Base-by-base conservation (phyloP, 83 land plant genomes). In the Picea abies region DNA sequence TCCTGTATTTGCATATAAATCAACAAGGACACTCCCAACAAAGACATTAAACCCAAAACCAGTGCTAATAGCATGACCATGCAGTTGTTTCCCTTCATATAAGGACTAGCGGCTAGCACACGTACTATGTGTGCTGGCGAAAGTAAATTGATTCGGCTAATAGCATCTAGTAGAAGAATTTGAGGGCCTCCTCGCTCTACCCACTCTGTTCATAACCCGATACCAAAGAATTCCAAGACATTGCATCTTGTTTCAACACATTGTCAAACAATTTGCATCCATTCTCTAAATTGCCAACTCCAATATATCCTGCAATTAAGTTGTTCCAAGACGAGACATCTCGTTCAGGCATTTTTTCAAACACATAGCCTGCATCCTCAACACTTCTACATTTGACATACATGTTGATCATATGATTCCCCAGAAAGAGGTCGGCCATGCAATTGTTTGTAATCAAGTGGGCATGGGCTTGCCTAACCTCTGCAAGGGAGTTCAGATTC, bases 1-100 rank as follows among this genome's bases (percentile, higher is more conserved):
- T 83, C n/a, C 90, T 87, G 80, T 92, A 91, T 84, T 91, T 44
- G 83, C 81, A 71, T 91, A 90, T 85, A 89, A 84, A 37, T 87
- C 86, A 20, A 82, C 63, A 4, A 91, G 83, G 16, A 89, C 52
- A 64, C 85, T 88, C 1, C 69, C 70, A 56, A 92, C 91, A 72
- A 84, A 80, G 26, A 86, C 85, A 77, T 79, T 76, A 14, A 80
- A 67, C 39, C 76, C 89, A 37, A n/a, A 63, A 22, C 76, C 62
- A 61, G 66, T 60, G 68, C 84, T 88, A 11, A 82, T 2, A 52
- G 79, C 78, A 63, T 80, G 81, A 2, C 83, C 88, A 83, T 90
- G 92, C 16, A 88, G 26, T 63, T 62, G 79, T 70, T 11, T 84
- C 22, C 92, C 92, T 41, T 70, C 15, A 22, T 44, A 62, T 41